Conservation (phyloP, 176 grass and related monocot species). For the Oryza punctata region DNA sequence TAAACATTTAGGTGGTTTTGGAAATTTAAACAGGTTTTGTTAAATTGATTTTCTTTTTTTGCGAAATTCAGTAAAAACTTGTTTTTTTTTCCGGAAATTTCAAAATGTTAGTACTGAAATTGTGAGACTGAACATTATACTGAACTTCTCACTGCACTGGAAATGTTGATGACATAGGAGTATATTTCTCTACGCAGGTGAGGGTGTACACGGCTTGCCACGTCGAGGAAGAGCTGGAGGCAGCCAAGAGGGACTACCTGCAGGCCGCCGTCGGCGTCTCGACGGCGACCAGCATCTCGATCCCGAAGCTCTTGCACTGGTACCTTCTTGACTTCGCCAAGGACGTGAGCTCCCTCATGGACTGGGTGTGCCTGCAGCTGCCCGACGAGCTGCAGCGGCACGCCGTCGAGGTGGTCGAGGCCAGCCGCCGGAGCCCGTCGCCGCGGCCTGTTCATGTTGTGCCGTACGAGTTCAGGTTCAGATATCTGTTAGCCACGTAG, state of each 20-base stretch:
- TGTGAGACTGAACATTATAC: too few species aligned
- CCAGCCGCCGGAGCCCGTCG: slow-evolving; percentile 25
- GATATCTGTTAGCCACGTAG: slow-evolving; percentile 59
- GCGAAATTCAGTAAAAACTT: not conserved
- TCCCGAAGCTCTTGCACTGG: slow-evolving; percentile 80
- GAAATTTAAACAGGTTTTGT: too few species aligned
- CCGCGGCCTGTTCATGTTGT: slow-evolving; percentile 41
- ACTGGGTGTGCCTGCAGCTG: slow-evolving; percentile 78
- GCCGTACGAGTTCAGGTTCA: slow-evolving; percentile 85
- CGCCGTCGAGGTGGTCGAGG: slow-evolving; percentile 56
- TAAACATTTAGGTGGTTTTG: too few species aligned
- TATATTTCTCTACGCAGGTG: slow-evolving; percentile 43
- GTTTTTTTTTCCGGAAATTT: too few species aligned
- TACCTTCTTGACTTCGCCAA: slow-evolving; percentile 76
- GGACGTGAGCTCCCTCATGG: slow-evolving; percentile 68
- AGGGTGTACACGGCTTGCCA: slow-evolving; percentile 61
- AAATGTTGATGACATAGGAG: too few species aligned
- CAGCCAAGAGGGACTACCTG: slow-evolving; percentile 71
- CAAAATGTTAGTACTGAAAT: too few species aligned
- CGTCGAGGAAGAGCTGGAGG: slow-evolving; percentile 73
- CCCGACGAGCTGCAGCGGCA: slow-evolving; percentile 44
- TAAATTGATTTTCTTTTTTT: not conserved
- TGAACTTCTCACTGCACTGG: too few species aligned
- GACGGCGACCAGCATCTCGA: slow-evolving; percentile 43
- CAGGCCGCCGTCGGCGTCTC: slow-evolving; percentile 69